Evolutionary conservation across 495 filamentous ascomycete genomes (phyloP).

Genomic region (Penicillium roqueforti): DNA sequence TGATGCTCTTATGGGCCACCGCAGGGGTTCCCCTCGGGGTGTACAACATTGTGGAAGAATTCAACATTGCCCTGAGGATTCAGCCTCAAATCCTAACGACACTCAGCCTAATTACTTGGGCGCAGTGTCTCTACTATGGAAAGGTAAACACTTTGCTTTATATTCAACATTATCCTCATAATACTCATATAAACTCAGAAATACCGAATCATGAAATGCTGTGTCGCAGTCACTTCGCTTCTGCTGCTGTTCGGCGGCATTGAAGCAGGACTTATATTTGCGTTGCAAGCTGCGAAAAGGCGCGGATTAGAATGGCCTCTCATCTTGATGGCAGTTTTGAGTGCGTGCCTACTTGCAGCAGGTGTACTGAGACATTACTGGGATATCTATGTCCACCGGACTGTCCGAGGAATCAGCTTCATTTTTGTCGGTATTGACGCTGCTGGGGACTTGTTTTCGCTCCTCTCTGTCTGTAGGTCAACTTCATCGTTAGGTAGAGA

Average conservation of each 20-base stretch:
- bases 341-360: slow-evolving; percentile 51
- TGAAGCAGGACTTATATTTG: slow-evolving; percentile 49
- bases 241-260: slow-evolving; percentile 47
- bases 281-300: slow-evolving; percentile 38
- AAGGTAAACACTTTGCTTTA: slow-evolving; percentile 29
- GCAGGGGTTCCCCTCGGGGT: slow-evolving; percentile 62
- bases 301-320: slow-evolving; percentile 46
- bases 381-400: slow-evolving; percentile 56
- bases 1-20: slow-evolving; percentile 65
- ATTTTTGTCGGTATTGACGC: slow-evolving; percentile 63
- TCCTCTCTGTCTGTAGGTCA: slow-evolving; percentile 49
- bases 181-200: slow-evolving; percentile 28
- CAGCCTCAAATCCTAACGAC: slow-evolving; percentile 60
- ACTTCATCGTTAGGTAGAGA: neutral
- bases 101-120: slow-evolving; percentile 60
- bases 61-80: slow-evolving; percentile 56
- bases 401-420: slow-evolving; percentile 62
- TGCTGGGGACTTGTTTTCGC: slow-evolving; percentile 57
- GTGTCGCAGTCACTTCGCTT: slow-evolving; percentile 30
- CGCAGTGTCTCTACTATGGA: slow-evolving; percentile 61
- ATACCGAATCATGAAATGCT: slow-evolving; percentile 42
- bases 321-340: slow-evolving; percentile 57
- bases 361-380: slow-evolving; percentile 54
- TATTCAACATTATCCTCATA: neutral
- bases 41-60: slow-evolving; percentile 58